Conservation (phyloP, 345 rosid genomes). For the Eucalyptus brandiana region DNA sequence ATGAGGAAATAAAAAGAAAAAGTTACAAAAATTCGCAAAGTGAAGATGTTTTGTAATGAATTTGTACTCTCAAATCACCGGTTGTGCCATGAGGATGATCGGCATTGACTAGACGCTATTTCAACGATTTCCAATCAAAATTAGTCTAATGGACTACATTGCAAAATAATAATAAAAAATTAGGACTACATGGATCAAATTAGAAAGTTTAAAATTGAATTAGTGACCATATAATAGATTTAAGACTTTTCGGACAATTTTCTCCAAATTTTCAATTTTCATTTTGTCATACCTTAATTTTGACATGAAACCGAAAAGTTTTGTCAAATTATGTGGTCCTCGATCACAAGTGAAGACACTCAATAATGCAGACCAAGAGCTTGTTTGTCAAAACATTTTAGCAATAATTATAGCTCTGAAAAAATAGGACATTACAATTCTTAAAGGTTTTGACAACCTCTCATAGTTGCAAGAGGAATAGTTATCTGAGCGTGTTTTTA, state of each 20-base stretch:
- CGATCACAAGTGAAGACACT: background rate
- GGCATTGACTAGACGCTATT: accelerated
- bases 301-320: background rate
- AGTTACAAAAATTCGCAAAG: background rate
- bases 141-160: background rate
- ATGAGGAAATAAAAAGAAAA: background rate
- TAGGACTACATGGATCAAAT: accelerated
- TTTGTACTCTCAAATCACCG: accelerated
- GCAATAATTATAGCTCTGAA: background rate
- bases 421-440: background rate
- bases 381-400: no score
- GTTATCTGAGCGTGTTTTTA: background rate
- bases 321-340: background rate
- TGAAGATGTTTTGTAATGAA: background rate
- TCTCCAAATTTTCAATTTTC: background rate
- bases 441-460: background rate
- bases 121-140: background rate
- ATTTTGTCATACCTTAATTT: background rate
- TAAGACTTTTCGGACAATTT: background rate
- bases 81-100: background rate
- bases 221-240: no score
- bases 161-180: accelerated
- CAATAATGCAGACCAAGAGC: background rate
- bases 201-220: background rate
- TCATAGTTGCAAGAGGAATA: background rate